These are phyloP conservation scores for Suillus cothurnatus DNA, from an alignment of 768 basidiomycete genomes.

Conservation along the genomic window DNA sequence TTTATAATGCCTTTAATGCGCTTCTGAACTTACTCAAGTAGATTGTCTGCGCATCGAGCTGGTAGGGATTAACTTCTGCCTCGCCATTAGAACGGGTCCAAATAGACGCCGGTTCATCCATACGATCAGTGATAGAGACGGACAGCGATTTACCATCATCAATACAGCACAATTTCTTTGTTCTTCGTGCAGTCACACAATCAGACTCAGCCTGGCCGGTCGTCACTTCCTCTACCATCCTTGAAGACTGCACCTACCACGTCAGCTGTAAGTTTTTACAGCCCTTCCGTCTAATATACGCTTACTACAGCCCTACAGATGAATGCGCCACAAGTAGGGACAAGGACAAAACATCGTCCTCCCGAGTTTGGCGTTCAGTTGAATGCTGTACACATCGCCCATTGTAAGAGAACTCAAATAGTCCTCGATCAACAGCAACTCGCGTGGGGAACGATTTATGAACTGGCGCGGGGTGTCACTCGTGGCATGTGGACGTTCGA, in stretches of 20 bases:
- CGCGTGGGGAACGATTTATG: constrained; percentile 48
- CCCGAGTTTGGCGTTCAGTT: constrained; percentile 7
- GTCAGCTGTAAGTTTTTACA: neutral
- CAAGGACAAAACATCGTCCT: neutral
- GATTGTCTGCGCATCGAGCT: neutral
- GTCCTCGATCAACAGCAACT: constrained; percentile 35
- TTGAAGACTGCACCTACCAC: neutral
- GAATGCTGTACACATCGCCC: constrained; percentile 30
- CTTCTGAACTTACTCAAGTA: neutral
- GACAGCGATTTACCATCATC: neutral
- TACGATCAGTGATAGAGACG: neutral
- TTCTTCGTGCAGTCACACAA: constrained; percentile 4
- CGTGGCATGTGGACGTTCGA: constrained; percentile 39
- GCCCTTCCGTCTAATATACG: too few relatives aligned
- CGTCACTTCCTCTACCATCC: neutral
- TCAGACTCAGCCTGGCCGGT: neutral
- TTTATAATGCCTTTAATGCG: neutral
- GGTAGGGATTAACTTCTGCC: neutral
- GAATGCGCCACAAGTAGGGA: neutral
- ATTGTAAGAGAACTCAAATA: constrained; percentile 29
- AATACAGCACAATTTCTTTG: neutral
- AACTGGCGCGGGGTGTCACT: constrained; percentile 47
- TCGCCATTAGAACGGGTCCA: neutral
- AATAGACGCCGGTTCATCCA: neutral
- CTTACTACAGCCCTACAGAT: neutral